phyloP scores from a whole-genome alignment of 345 rosid genomes.

The Gossypium sturtianum region DNA sequence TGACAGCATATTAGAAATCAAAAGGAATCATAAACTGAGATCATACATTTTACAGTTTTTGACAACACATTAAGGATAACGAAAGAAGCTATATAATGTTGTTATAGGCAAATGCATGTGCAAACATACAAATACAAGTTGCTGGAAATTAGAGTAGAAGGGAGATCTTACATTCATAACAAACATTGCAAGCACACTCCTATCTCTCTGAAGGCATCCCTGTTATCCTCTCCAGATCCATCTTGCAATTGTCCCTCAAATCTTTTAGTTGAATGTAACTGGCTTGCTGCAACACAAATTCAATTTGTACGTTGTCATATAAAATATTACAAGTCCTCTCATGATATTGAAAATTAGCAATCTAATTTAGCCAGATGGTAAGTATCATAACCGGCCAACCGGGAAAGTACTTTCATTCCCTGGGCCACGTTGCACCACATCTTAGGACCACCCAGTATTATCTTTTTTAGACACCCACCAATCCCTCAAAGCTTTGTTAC shows the following conservation, averaged over 20 bases:
- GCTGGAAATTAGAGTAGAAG: slow-evolving; percentile 1
- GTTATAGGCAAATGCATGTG: slow-evolving; percentile 1
- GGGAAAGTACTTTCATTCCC: not conserved
- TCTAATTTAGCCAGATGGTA: not conserved
- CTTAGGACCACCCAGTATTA: not conserved
- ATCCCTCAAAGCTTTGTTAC: not conserved
- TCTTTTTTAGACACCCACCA: not conserved
- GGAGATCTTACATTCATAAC: slow-evolving; percentile 17
- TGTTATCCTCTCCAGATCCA: slow-evolving; percentile 47
- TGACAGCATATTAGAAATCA: not conserved
- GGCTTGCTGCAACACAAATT: slow-evolving; percentile 46
- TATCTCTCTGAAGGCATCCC: slow-evolving; percentile 38
- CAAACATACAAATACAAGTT: slow-evolving; percentile 18
- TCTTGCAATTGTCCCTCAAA: slow-evolving; percentile 68
- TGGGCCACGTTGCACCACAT: not conserved
- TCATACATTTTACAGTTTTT: slow-evolving; percentile 5
- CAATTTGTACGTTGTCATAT: slow-evolving; percentile 5
- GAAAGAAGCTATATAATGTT: slow-evolving; percentile 10
- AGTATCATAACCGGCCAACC: not conserved
- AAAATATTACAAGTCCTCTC: not conserved
- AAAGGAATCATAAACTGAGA: slow-evolving; percentile 11
- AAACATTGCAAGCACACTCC: slow-evolving; percentile 21
- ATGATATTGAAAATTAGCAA: not conserved
- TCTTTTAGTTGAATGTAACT: slow-evolving; percentile 44
- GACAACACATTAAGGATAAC: not conserved